These are phyloP conservation scores for Boletales sp. DNA, from an alignment of 768 basidiomycete genomes.

Conservation along the genomic window DNA sequence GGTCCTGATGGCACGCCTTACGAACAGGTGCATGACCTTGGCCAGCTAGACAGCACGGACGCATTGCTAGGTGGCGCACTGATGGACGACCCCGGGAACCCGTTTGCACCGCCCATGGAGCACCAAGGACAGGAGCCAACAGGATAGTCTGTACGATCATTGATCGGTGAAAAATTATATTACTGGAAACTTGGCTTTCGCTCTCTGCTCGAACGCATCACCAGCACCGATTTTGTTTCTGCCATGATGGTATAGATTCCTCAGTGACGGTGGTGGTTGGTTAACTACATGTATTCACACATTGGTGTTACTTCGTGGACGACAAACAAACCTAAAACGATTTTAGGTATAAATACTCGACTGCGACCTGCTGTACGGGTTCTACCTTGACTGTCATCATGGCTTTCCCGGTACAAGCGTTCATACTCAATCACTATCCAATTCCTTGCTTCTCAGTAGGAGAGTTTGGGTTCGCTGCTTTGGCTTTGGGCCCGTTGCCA, in stretches of 20 bases:
- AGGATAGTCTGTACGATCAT: slow-evolving; percentile 11
- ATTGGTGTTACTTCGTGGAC: not conserved
- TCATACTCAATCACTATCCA: slow-evolving; percentile 25
- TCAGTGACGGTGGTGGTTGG: no score
- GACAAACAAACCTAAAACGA: slow-evolving; percentile 23
- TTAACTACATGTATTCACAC: no score
- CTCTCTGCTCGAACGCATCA: no score
- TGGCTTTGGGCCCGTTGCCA: slow-evolving; percentile 29
- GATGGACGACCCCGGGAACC: slow-evolving; percentile 59
- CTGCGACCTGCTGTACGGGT: not conserved
- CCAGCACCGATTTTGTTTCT: no score
- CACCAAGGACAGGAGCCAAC: slow-evolving; percentile 10
- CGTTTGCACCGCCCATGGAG: slow-evolving; percentile 43
- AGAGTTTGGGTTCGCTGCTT: slow-evolving; percentile 20
- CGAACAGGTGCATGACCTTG: slow-evolving; percentile 50
- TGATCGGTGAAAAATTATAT: not conserved
- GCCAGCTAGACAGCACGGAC: slow-evolving; percentile 52
- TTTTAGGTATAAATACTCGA: slow-evolving; percentile 12
- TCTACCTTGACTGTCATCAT: slow-evolving; percentile 13
- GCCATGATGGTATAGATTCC: no score
- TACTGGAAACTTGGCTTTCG: no score
- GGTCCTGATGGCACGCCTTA: slow-evolving; percentile 63
- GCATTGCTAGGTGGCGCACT: slow-evolving; percentile 55
- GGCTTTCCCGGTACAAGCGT: slow-evolving; percentile 17
- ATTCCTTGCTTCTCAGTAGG: slow-evolving; percentile 20